phyloP scores from a whole-genome alignment of 768 basidiomycete genomes.

The Hericium rajendrae region DNA sequence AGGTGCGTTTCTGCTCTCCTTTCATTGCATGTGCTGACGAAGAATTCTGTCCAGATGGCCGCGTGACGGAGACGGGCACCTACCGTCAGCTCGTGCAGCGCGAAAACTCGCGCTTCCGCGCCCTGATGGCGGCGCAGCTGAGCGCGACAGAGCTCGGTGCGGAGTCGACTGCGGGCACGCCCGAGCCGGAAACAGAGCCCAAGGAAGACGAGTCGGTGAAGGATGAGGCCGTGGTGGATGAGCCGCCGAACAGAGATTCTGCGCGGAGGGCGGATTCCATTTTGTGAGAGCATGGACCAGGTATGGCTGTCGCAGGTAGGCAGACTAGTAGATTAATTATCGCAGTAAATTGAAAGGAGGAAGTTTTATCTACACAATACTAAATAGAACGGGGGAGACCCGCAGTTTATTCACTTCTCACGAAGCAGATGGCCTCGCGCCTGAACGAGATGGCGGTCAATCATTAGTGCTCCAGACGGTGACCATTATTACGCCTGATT shows the following conservation, averaged over 20 bases:
- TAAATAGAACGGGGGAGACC: too few species aligned
- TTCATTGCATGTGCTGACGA: neutral
- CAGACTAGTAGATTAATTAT: too few species aligned
- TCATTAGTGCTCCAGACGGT: too few species aligned
- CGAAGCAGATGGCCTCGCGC: too few species aligned
- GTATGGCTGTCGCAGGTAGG: too few species aligned
- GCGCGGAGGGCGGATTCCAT: too few species aligned
- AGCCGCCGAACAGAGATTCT: neutral
- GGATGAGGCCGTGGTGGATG: neutral
- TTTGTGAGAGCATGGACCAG: too few species aligned
- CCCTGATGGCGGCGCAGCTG: constrained; percentile 85
- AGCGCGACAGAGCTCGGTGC: constrained; percentile 28
- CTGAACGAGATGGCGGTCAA: too few species aligned
- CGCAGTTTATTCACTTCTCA: too few species aligned
- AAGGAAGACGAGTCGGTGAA: neutral
- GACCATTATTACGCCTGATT: too few species aligned
- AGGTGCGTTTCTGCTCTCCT: constrained; percentile 30
- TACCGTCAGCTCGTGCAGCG: constrained; percentile 63
- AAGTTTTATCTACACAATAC: too few species aligned
- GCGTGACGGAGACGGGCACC: constrained; percentile 73
- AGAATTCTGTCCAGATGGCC: constrained; percentile 40
- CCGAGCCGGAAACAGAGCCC: neutral
- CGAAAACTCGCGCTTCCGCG: constrained; percentile 71
- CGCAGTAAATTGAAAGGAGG: too few species aligned
- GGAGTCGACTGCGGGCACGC: neutral